Conservation (phyloP, 208 protist genomes). For the Leishmania guyanensis region DNA sequence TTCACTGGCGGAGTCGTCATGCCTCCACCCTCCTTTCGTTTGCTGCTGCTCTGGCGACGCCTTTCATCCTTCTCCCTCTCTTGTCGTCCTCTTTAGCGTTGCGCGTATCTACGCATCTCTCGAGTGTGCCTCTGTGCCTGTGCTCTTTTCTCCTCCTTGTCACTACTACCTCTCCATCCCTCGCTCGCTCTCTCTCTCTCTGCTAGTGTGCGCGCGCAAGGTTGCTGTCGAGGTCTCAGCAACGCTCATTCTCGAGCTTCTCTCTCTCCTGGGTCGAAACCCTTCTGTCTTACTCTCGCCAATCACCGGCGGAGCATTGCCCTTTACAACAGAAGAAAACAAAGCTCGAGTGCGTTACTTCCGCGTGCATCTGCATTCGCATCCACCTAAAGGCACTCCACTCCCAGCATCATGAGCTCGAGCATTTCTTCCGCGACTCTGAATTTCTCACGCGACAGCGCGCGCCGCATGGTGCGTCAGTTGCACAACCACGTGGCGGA, state of each 20-base stretch:
- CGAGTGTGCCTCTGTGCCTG: not conserved
- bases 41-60: not conserved
- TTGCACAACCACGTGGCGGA: constrained; percentile 54
- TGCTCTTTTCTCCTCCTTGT: not conserved
- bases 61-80: not conserved
- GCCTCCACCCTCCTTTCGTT: not conserved
- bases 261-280: not conserved
- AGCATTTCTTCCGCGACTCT: constrained; percentile 12
- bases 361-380: not conserved
- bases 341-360: not conserved
- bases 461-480: constrained; percentile 52
- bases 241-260: not conserved
- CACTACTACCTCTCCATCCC: too few relatives aligned
- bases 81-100: not conserved
- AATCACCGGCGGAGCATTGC: not conserved
- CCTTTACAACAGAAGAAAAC: not conserved
- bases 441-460: constrained; percentile 38
- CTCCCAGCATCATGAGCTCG: constrained; percentile 16
- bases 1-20: not conserved
- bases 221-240: not conserved
- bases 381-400: not conserved
- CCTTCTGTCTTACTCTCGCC: not conserved
- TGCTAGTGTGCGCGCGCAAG: not conserved
- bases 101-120: not conserved
- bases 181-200: not conserved